Evolutionary conservation across 176 grass and related monocot genomes (phyloP).

Genomic region (Paspalum vaginatum): DNA sequence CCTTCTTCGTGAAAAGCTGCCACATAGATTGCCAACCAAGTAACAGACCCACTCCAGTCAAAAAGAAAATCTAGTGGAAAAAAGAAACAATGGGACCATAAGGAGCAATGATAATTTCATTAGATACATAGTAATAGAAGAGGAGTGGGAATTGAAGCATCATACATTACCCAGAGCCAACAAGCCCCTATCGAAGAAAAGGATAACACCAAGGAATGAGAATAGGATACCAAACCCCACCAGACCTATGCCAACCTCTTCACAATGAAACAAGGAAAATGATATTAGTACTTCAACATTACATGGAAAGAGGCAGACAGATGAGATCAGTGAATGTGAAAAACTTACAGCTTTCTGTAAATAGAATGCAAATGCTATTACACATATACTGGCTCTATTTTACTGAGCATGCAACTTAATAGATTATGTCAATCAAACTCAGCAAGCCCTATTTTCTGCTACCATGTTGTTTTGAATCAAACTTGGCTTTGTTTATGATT

Average conservation of each 20-base stretch:
- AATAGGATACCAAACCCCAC: conserved; percentile 92
- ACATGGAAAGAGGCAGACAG: conserved; percentile 17
- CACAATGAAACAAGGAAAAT: conserved; percentile 40
- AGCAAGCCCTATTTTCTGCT: neutral
- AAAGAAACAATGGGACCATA: conserved; percentile 28
- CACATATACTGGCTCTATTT: conserved; percentile 14
- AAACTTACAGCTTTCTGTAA: conserved; percentile 26
- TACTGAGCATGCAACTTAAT: neutral
- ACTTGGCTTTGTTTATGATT: neutral
- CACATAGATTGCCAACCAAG: conserved; percentile 82
- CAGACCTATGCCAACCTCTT: conserved; percentile 92
- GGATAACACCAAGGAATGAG: conserved; percentile 83
- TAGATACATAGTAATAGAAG: conserved; percentile 27
- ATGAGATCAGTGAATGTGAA: conserved; percentile 18
- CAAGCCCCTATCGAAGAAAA: conserved; percentile 96
- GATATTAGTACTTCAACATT: conserved; percentile 28
- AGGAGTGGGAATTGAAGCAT: conserved; percentile 31
- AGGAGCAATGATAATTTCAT: conserved; percentile 20
- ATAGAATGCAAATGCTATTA: conserved; percentile 29
- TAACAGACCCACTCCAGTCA: conserved; percentile 57
- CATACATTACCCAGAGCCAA: conserved; percentile 99
- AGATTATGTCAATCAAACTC: neutral
- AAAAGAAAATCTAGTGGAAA: conserved; percentile 59
- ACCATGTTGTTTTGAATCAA: neutral
- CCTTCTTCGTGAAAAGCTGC: conserved; percentile 81